Evolutionary conservation across 2,329 filamentous ascomycete genomes (phyloP).

Genomic region (Colletotrichum abscissum): DNA sequence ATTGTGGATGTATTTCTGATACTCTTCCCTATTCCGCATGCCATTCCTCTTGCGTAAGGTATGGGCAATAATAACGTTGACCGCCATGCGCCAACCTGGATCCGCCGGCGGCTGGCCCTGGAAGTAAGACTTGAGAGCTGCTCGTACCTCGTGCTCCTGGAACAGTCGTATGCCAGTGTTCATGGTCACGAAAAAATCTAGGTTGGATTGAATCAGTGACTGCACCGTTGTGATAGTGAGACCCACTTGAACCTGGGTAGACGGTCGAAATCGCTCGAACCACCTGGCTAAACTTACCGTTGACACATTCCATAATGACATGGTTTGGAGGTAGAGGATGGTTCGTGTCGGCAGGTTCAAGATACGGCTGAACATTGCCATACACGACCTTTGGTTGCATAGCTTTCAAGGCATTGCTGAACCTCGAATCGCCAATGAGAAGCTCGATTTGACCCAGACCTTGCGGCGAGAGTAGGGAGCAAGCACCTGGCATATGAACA

Average conservation of each 20-base stretch:
- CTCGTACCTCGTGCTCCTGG: conserved; percentile 29
- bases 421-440: conserved; percentile 28
- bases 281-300: neutral
- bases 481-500: conserved; percentile 4
- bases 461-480: conserved; percentile 24
- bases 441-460: conserved; percentile 23
- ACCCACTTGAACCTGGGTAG: neutral
- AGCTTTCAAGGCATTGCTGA: conserved; percentile 5
- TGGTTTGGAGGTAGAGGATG: conserved; percentile 29
- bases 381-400: neutral
- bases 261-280: neutral
- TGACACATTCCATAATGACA: conserved; percentile 31
- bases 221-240: neutral
- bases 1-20: conserved; percentile 29
- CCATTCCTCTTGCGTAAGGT: conserved; percentile 13
- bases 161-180: conserved; percentile 4
- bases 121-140: conserved; percentile 14
- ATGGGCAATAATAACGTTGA: conserved; percentile 21
- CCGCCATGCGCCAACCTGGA: conserved; percentile 28
- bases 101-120: conserved; percentile 23
- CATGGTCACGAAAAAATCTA: conserved; percentile 20
- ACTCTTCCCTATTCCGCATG: conserved; percentile 28
- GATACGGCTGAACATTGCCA: neutral
- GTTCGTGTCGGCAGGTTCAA: conserved; percentile 12
- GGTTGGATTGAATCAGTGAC: neutral